Percentiles rank a stretch among this genome's conserved stretches.
These are phyloP conservation scores for Pyricularia grisea DNA, from an alignment of 2,329 filamentous ascomycete genomes.

Conservation along the genomic window DNA sequence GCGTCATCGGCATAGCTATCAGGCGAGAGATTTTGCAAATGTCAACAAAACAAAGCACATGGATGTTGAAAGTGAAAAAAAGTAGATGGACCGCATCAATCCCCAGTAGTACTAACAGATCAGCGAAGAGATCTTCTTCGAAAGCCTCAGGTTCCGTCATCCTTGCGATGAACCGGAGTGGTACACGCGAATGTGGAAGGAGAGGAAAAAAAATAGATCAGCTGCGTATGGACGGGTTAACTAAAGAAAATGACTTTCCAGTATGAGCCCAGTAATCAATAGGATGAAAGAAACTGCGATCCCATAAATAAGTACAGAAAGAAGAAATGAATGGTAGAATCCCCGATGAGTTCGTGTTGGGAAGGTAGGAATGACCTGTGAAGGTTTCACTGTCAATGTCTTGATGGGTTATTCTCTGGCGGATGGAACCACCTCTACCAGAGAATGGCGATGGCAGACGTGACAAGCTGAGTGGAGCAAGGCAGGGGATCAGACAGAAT, in stretches of 20 bases:
- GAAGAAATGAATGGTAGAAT: neutral
- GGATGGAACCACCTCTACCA: neutral
- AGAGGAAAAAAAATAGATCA: neutral
- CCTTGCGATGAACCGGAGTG: neutral
- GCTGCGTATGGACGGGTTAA: neutral
- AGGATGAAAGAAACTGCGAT: neutral
- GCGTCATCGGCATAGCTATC: constrained; percentile 58
- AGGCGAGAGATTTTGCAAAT: constrained; percentile 1
- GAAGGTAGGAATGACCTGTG: neutral
- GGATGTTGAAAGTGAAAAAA: neutral
- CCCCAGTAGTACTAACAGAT: constrained; percentile 58
- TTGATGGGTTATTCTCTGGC: neutral
- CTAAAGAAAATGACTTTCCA: neutral
- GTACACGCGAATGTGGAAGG: neutral
- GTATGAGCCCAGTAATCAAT: neutral
- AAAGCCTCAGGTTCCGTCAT: constrained; percentile 72
- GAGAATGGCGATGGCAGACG: neutral
- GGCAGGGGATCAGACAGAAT: neutral
- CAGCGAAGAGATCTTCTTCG: constrained; percentile 85
- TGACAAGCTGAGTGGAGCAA: neutral
- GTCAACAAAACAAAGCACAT: neutral
- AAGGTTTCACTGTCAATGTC: neutral
- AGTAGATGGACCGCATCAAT: neutral
- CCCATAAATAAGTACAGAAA: neutral
- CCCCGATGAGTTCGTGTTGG: neutral